Evolutionary conservation across 1,284 basidiomycete genomes (phyloP), one percentile per base, ranked within the genome.

Genomic region (Meira miltonrushii): DNA sequence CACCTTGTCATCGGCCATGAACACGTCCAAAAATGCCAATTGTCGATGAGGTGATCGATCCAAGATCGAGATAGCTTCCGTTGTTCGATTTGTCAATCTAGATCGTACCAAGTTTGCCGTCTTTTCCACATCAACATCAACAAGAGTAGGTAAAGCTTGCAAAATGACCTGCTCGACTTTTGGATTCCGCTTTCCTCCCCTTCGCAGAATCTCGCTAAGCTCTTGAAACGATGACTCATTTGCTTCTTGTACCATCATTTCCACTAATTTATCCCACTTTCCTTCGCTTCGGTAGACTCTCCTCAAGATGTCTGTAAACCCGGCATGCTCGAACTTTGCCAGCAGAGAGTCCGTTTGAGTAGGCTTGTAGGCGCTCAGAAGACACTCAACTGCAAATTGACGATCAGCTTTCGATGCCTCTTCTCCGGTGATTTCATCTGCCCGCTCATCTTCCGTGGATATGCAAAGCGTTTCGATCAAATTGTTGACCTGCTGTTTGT

Each of bases 321-420:
- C 86, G 1, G 94, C 93, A 15, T 82, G 71, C 73, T 90, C 86
- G 71, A 98, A 93, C 1, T 89, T 79, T 9, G 77, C 75, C 33
- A 89, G 79, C 64, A 94, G 83, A 13, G 82, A 81, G 19, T 88
- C 86, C 65, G 82, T 83, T 59, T 92, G 86, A 59, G 87, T 84
- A 0, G 92, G 92, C 39, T 86, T 90, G 77, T 96, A 95, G 0
- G 85, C 85, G 0, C 94, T 97, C 4, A 98, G 82, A n/a, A 99
- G 84, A 77, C 88, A 96, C 79, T 99, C 95, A 2, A 88, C 87
- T 0, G 94, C 95, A 2, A 98, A 84, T 74, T 99, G 92, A 11
- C 95, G 86, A 78, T 98, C 95, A 74, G 95, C 92, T 33, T 87
- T 83, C 0, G 90, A 95, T 33, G 57, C 59, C n/a, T 64, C 43